Conservation (phyloP, 2,329 filamentous ascomycete species). For the Verruconis gallopava region DNA sequence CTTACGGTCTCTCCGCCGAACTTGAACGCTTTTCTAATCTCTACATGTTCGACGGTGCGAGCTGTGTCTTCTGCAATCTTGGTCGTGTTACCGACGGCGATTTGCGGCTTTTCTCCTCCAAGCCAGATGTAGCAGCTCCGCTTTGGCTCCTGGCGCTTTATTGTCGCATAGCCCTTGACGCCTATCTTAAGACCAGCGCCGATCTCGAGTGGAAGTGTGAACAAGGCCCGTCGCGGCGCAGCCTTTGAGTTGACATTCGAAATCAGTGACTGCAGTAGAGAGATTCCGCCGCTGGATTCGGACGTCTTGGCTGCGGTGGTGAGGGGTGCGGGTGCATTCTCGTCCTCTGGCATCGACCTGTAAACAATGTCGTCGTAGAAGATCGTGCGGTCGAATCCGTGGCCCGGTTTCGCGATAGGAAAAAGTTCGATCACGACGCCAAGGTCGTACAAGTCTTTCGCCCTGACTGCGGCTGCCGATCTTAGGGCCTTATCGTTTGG, state of each 20-base stretch:
- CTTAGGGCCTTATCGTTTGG: conserved; percentile 56
- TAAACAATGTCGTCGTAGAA: conserved; percentile 98
- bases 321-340: conserved; percentile 48
- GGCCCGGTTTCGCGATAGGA: conserved; percentile 60
- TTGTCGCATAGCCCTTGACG: conserved; percentile 81
- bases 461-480: conserved; percentile 68
- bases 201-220: conserved; percentile 79
- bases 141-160: conserved; percentile 71
- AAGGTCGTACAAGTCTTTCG: conserved; percentile 89
- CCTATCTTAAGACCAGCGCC: conserved; percentile 75
- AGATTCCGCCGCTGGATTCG: conserved; percentile 61
- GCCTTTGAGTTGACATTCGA: conserved; percentile 87
- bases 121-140: conserved; percentile 81
- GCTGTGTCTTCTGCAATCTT: conserved; percentile 67
- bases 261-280: conserved; percentile 64
- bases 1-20: conserved; percentile 84
- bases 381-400: conserved; percentile 64
- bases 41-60: conserved; percentile 60
- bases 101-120: conserved; percentile 71
- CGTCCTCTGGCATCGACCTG: conserved; percentile 52
- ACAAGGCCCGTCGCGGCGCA: conserved; percentile 70
- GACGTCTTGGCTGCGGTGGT: conserved; percentile 45
- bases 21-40: conserved; percentile 87
- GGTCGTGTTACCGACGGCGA: conserved; percentile 61
- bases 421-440: conserved; percentile 88